These are phyloP conservation scores for Venturia pyrina DNA, from an alignment of 2,329 filamentous ascomycete species.

Conservation along the genomic window DNA sequence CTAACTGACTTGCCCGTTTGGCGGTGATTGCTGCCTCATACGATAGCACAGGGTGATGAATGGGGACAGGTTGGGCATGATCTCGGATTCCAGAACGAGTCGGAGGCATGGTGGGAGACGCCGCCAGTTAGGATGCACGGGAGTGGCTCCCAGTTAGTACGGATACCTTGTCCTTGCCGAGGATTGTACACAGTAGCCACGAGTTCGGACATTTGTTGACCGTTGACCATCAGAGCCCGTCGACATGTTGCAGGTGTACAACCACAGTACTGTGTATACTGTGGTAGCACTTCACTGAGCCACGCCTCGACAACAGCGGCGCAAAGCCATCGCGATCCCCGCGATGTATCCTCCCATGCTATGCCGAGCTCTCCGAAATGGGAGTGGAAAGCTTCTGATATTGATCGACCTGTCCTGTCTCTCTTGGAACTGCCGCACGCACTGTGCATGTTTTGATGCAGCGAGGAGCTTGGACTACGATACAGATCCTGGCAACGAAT, in stretches of 20 bases:
- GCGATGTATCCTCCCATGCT: background rate
- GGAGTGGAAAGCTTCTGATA: slow-evolving; percentile 1
- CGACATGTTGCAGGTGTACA: background rate
- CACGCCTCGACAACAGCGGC: background rate
- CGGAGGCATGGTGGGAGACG: too few species aligned
- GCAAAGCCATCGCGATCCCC: background rate
- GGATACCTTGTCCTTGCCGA: background rate
- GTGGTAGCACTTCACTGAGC: background rate
- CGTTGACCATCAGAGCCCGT: background rate
- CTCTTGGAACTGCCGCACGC: background rate
- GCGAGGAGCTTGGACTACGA: slow-evolving; percentile 1
- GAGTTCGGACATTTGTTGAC: background rate
- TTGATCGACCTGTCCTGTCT: background rate
- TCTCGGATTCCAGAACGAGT: background rate
- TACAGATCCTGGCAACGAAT: background rate
- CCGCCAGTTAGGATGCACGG: too few species aligned
- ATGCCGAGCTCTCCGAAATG: background rate
- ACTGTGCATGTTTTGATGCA: background rate
- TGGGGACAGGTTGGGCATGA: background rate
- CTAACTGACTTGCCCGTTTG: too few species aligned
- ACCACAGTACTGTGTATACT: too few species aligned
- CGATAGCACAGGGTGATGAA: background rate
- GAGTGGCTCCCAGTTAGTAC: too few species aligned
- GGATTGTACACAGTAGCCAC: background rate
- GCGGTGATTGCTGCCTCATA: too few species aligned